These are phyloP conservation scores for Sorghum bicolor DNA, from an alignment of 176 grass and related monocot genomes.

Conservation along the genomic window Sorghum_bicolor_NCBIv3 NC_012872.2:62687001-62687500, in stretches of 20 bases:
- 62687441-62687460: conserved; percentile 92
- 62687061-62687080: too few relatives aligned
- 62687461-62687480: conserved; percentile 52
- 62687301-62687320: conserved; percentile 84
- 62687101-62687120: too few relatives aligned
- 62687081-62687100: too few relatives aligned
- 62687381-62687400: conserved; percentile 51
- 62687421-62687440: conserved; percentile 58
- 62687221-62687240: conserved; percentile 90
- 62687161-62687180: conserved; percentile 27
- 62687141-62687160: too few relatives aligned
- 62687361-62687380: conserved; percentile 50
- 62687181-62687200: not conserved
- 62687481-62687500: conserved; percentile 97
- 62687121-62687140: too few relatives aligned
- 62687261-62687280: conserved; percentile 89
- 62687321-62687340: conserved; percentile 75
- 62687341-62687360: conserved; percentile 58
- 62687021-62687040: too few relatives aligned
- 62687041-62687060: too few relatives aligned
- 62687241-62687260: conserved; percentile 84
- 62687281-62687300: conserved; percentile 87
- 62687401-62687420: conserved; percentile 85
- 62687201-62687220: conserved; percentile 52
- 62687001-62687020: too few relatives aligned